These are phyloP conservation scores for Metschnikowia henanensis DNA, from an alignment of 805 yeast species.

Conservation along the genomic window DNA sequence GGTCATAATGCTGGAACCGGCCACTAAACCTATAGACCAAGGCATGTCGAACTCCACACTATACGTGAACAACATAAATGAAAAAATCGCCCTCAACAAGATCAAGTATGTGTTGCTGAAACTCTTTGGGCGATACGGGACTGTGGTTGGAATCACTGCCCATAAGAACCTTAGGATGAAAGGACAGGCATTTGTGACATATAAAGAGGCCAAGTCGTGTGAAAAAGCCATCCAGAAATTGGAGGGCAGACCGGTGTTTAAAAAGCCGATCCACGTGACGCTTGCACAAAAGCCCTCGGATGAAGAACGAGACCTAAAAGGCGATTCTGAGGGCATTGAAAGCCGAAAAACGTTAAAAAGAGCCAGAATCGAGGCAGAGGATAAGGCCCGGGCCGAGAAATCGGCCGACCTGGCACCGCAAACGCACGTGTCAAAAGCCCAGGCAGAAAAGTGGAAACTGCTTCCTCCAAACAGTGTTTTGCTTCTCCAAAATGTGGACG, in stretches of 20 bases:
- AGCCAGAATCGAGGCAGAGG: slow-evolving; percentile 22
- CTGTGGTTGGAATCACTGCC: slow-evolving; percentile 51
- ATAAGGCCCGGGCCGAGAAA: slow-evolving; percentile 14
- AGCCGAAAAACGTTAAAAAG: slow-evolving; percentile 23
- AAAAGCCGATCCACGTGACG: slow-evolving; percentile 47
- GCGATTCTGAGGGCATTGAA: slow-evolving; percentile 10
- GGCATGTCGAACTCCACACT: slow-evolving; percentile 26
- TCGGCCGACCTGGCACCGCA: background rate
- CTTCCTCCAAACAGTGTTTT: slow-evolving; percentile 71
- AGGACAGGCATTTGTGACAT: slow-evolving; percentile 83
- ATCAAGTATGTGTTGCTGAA: slow-evolving; percentile 44
- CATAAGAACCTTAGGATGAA: slow-evolving; percentile 62
- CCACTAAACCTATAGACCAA: background rate
- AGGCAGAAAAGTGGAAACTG: slow-evolving; percentile 16
- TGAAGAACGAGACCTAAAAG: slow-evolving; percentile 14
- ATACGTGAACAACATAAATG: slow-evolving; percentile 75
- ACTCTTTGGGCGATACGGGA: slow-evolving; percentile 47
- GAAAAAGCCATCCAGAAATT: slow-evolving; percentile 43
- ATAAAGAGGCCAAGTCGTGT: slow-evolving; percentile 44
- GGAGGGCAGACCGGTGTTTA: slow-evolving; percentile 43
- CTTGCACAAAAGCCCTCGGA: slow-evolving; percentile 49
- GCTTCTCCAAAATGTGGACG: slow-evolving; percentile 65
- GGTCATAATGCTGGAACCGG: background rate
- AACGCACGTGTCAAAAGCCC: slow-evolving; percentile 13
- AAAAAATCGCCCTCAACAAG: slow-evolving; percentile 55